Evolutionary conservation across 345 rosid genomes (phyloP).

Genomic region (Camelina neglecta): DNA sequence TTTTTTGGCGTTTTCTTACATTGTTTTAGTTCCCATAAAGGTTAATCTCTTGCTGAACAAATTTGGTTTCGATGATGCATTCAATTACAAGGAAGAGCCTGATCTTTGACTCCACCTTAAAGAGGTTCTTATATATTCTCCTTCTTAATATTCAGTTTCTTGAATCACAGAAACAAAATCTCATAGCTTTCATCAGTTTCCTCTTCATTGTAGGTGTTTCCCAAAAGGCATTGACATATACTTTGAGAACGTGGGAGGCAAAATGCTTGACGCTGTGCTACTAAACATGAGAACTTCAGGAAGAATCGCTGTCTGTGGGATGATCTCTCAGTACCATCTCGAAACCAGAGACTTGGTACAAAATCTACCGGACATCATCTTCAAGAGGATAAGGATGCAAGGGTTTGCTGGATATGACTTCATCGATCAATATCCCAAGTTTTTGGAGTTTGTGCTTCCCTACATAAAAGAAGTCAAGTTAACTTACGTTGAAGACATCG

Average conservation of each 20-base stretch:
- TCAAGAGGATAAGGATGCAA: conserved; percentile 46
- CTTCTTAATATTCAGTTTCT: neutral
- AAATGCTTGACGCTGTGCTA: conserved; percentile 57
- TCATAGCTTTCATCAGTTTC: neutral
- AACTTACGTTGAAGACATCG: conserved; percentile 53
- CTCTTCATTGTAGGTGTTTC: conserved; percentile 34
- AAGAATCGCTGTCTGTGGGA: conserved; percentile 53
- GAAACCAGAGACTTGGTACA: conserved; percentile 39
- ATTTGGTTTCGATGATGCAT: conserved; percentile 63
- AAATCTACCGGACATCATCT: conserved; percentile 34
- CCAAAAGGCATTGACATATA: conserved; percentile 60
- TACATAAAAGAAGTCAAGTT: conserved; percentile 46
- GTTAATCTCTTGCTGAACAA: conserved; percentile 54
- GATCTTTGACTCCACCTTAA: conserved; percentile 51
- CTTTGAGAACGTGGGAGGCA: conserved; percentile 62
- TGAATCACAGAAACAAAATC: neutral
- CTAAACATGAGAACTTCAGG: conserved; percentile 48
- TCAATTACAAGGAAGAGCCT: conserved; percentile 59
- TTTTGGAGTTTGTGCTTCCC: conserved; percentile 47
- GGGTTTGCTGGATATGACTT: conserved; percentile 47
- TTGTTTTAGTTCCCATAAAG: conserved; percentile 3
- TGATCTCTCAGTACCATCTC: conserved; percentile 53
- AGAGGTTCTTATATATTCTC: conserved; percentile 28
- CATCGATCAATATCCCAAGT: conserved; percentile 41
- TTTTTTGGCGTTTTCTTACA: neutral